These are phyloP conservation scores for Miscanthus lutarioriparius DNA, from an alignment of 176 grass and related monocot species.

Conservation along the genomic window DNA sequence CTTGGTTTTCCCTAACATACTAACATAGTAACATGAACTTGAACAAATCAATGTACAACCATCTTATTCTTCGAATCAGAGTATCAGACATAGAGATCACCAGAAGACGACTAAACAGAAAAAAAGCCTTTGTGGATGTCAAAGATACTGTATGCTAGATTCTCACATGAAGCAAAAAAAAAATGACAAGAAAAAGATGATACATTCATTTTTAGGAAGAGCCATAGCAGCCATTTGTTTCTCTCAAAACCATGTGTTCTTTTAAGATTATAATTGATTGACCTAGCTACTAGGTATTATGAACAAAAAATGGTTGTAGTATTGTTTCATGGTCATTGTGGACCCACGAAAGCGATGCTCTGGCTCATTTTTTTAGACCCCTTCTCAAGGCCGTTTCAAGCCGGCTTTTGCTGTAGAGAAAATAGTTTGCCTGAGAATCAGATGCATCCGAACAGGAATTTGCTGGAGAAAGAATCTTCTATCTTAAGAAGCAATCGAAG, in stretches of 20 bases:
- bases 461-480: slow-evolving; percentile 27
- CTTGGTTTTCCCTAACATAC: neutral
- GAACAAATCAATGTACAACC: neutral
- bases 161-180: neutral
- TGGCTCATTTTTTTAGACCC: slow-evolving; percentile 13
- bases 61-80: slow-evolving; percentile 2
- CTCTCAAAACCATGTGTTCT: slow-evolving; percentile 14
- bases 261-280: neutral
- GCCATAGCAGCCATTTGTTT: slow-evolving; percentile 20
- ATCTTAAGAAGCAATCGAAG: slow-evolving; percentile 16
- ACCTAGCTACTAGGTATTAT: neutral
- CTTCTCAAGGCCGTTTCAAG: slow-evolving; percentile 26
- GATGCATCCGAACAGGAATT: slow-evolving; percentile 32
- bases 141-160: slow-evolving; percentile 10
- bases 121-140: neutral
- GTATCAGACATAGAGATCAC: neutral
- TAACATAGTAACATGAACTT: slow-evolving; percentile 20
- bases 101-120: slow-evolving; percentile 14
- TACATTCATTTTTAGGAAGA: slow-evolving; percentile 8
- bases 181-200: neutral
- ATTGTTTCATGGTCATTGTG: neutral
- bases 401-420: neutral
- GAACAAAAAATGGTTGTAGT: neutral
- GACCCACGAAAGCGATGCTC: slow-evolving; percentile 17
- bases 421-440: slow-evolving; percentile 36